Conservation (phyloP, 2,329 filamentous ascomycete species). For the Colletotrichum theobromicola region DNA sequence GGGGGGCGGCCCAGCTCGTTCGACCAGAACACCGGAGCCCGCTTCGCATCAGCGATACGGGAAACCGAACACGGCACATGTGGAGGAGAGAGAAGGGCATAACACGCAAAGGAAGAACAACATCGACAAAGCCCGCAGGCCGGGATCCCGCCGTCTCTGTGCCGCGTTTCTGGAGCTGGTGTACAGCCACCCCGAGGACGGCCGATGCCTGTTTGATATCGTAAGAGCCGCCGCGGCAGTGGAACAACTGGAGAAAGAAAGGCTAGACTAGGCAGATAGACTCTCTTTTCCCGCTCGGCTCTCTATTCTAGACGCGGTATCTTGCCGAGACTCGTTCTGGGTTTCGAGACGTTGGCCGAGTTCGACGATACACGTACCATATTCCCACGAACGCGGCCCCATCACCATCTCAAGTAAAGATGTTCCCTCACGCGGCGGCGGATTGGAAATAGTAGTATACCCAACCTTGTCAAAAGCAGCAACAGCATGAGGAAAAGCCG, state of each 20-base stretch:
- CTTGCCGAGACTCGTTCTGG: background rate
- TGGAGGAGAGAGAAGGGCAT: background rate
- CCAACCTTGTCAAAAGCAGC: background rate
- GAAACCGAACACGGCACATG: background rate
- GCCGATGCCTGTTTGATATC: background rate
- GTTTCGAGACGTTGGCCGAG: background rate
- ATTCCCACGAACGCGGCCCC: background rate
- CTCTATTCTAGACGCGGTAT: background rate
- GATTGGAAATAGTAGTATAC: background rate
- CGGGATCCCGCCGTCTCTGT: background rate
- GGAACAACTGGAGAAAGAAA: background rate
- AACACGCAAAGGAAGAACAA: background rate
- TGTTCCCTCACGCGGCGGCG: background rate
- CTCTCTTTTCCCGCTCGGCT: background rate
- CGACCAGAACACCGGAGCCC: background rate
- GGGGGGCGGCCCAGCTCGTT: background rate
- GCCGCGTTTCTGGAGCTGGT: background rate
- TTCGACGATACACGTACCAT: background rate
- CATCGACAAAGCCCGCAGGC: background rate
- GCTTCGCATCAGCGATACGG: background rate
- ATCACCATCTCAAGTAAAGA: background rate
- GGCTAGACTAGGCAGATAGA: no score
- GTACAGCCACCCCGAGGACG: background rate
- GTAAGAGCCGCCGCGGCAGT: background rate
- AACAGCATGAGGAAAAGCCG: background rate